Conservation (phyloP, 305 asterid genomes). For the Salvia sclarea region DNA sequence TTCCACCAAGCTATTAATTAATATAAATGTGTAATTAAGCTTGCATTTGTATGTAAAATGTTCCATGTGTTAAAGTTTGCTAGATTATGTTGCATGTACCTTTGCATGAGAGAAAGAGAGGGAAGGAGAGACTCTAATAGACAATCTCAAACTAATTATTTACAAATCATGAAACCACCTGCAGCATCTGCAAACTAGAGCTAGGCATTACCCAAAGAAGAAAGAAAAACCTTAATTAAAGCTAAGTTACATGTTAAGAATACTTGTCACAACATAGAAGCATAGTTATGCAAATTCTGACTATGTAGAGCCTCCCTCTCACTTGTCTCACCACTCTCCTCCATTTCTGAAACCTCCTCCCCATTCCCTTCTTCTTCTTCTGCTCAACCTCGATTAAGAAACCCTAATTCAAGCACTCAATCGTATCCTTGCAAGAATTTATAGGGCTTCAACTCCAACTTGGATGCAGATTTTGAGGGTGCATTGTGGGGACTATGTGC, state of each 20-base stretch:
- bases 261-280: conserved; percentile 60
- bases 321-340: conserved; percentile 66
- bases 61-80: too few species aligned
- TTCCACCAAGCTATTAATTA: too few species aligned
- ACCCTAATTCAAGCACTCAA: neutral
- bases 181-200: neutral
- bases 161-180: neutral
- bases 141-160: neutral
- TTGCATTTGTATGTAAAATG: too few species aligned
- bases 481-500: conserved; percentile 52
- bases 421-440: neutral
- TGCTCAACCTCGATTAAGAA: neutral
- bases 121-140: neutral
- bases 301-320: conserved; percentile 63
- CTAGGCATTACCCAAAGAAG: neutral
- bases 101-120: neutral
- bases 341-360: conserved; percentile 52
- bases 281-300: conserved; percentile 73
- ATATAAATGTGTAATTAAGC: too few species aligned
- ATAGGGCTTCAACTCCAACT: conserved; percentile 2
- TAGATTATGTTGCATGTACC: neutral
- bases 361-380: conserved; percentile 29
- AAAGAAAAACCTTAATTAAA: neutral
- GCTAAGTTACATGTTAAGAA: conserved; percentile 25
- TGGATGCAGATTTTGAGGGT: conserved; percentile 14